Percentiles rank a stretch among this genome's conserved stretches.
Evolutionary conservation across 2,329 filamentous ascomycete species (phyloP).

Genomic region (Nothomitra cinnamomea): DNA sequence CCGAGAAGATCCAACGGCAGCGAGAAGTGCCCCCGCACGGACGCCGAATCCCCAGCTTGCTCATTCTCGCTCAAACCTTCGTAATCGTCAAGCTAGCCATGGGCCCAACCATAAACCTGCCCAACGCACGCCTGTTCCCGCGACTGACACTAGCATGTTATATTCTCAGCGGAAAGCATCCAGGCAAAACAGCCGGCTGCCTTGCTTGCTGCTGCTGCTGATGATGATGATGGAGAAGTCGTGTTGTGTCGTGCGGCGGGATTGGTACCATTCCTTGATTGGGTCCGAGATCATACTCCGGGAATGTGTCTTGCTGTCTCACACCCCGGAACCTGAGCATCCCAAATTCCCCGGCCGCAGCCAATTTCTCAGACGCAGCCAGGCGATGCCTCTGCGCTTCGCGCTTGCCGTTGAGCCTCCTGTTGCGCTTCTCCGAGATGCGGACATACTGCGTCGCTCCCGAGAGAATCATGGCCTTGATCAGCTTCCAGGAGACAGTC

Average conservation of each 20-base stretch:
- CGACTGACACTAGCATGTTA: conserved; percentile 23
- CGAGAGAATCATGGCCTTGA: conserved; percentile 91
- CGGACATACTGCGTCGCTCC: conserved; percentile 95
- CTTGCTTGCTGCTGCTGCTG: no score
- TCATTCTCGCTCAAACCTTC: conserved; percentile 56
- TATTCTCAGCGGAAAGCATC: no score
- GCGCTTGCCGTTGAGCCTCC: conserved; percentile 67
- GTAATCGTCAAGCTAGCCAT: conserved; percentile 83
- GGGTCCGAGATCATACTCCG: no score
- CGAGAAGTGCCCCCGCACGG: conserved; percentile 15
- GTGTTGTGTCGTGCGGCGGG: no score
- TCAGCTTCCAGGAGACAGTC: conserved; percentile 72
- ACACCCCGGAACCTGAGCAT: neutral
- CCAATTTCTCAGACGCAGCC: conserved; percentile 46
- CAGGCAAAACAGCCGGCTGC: no score
- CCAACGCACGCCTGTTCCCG: conserved; percentile 33
- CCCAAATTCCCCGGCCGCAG: conserved; percentile 33
- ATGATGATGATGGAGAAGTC: no score
- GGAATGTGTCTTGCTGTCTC: no score
- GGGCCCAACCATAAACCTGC: conserved; percentile 83
- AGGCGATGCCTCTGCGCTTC: conserved; percentile 60
- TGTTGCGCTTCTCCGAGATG: conserved; percentile 82
- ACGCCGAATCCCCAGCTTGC: conserved; percentile 13
- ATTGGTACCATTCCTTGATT: no score
- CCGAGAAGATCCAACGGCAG: conserved; percentile 15